Conservation (phyloP, 208 protist species). For the Trypanosoma platydactyli region DNA sequence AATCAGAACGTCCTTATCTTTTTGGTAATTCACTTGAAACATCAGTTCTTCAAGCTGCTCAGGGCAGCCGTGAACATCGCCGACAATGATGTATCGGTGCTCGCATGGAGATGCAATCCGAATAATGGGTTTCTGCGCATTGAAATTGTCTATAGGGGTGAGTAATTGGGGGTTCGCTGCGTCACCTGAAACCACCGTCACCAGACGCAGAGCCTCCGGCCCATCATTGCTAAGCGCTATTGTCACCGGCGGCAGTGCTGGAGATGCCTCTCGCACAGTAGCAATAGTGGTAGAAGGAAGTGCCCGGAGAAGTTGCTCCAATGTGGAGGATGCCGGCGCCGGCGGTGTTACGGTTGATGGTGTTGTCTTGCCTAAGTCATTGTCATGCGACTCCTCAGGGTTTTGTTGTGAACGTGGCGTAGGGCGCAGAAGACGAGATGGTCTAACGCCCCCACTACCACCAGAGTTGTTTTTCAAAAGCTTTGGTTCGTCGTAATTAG, state of each 20-base stretch:
- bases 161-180: slow-evolving; percentile 43
- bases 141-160: slow-evolving; percentile 65
- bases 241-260: slow-evolving; percentile 16
- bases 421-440: slow-evolving; percentile 10
- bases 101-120: slow-evolving; percentile 49
- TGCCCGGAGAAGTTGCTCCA: slow-evolving; percentile 12
- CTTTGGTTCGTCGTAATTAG: slow-evolving; percentile 2
- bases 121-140: slow-evolving; percentile 60
- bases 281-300: slow-evolving; percentile 12
- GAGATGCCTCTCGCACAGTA: slow-evolving; percentile 16
- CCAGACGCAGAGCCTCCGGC: slow-evolving; percentile 7
- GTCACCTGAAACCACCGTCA: slow-evolving; percentile 22
- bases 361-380: not conserved
- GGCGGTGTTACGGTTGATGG: not conserved
- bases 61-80: slow-evolving; percentile 90
- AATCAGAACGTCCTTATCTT: slow-evolving; percentile 74
- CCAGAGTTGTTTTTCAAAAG: not conserved
- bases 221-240: slow-evolving; percentile 12
- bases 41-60: slow-evolving; percentile 78
- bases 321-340: not conserved
- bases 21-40: slow-evolving; percentile 75
- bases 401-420: slow-evolving; percentile 16
- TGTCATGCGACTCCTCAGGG: not conserved
- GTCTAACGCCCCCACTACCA: not conserved
- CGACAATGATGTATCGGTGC: slow-evolving; percentile 80